Percentiles rank a stretch among this genome's conserved stretches.
Evolutionary conservation across 768 basidiomycete genomes (phyloP).

Genomic region (Gloeostereum incarnatum): DNA sequence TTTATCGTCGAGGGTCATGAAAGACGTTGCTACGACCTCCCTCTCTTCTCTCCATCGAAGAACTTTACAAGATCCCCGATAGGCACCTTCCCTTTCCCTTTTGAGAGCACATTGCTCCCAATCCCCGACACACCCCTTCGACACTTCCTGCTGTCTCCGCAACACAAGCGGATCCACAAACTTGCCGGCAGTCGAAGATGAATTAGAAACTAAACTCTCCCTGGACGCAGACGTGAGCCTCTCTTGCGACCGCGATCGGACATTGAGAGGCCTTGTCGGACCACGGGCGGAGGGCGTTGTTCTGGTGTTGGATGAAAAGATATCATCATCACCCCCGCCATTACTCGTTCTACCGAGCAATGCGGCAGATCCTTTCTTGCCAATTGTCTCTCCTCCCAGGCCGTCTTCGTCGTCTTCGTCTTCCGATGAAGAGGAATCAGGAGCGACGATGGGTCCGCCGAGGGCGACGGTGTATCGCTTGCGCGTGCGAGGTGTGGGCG

Average conservation of each 20-base stretch:
- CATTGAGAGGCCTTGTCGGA: not conserved
- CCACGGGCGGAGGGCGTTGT: not conserved
- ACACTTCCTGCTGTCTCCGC: conserved; percentile 52
- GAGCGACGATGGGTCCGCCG: conserved; percentile 57
- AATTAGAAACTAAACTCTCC: no score
- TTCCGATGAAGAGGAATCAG: conserved; percentile 15
- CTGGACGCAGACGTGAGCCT: no score
- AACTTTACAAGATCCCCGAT: conserved; percentile 79
- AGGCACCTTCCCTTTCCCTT: conserved; percentile 48
- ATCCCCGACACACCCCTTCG: not conserved
- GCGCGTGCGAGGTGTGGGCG: conserved; percentile 58
- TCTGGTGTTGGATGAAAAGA: not conserved
- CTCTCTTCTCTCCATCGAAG: conserved; percentile 57
- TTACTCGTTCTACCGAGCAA: not conserved
- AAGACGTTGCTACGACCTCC: no score
- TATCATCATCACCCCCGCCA: not conserved
- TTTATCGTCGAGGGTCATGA: no score
- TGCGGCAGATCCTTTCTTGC: conserved; percentile 32
- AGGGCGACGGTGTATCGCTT: conserved; percentile 85
- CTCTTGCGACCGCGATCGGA: not conserved
- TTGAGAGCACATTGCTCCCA: conserved; percentile 2
- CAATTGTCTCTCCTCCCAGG: conserved; percentile 53
- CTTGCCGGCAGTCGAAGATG: no score
- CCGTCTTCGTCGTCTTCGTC: conserved; percentile 28
- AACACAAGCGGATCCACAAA: conserved; percentile 75